Percentiles rank a stretch among this genome's conserved stretches.
These are phyloP conservation scores for Sequoiadendron giganteum DNA, from an alignment of 75 land plant genomes.

Conservation along the genomic window DNA sequence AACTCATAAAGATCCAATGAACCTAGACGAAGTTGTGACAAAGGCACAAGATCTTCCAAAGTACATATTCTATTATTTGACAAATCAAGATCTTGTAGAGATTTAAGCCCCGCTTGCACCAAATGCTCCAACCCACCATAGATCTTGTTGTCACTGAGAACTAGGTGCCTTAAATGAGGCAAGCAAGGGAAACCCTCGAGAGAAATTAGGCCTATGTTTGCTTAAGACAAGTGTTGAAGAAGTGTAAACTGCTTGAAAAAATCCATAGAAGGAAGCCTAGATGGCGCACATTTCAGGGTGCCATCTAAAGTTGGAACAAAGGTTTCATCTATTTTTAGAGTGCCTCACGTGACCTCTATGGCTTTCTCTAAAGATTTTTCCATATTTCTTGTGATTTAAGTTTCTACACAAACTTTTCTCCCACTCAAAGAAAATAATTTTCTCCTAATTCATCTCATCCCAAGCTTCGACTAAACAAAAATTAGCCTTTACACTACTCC, in stretches of 20 bases:
- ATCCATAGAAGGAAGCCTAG: slow-evolving; percentile 23
- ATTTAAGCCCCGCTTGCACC: slow-evolving; percentile 36
- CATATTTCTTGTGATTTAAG: slow-evolving; percentile 13
- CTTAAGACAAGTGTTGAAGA: slow-evolving; percentile 32
- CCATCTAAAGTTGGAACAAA: slow-evolving; percentile 36
- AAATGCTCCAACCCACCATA: slow-evolving; percentile 41
- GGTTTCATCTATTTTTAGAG: slow-evolving; percentile 12
- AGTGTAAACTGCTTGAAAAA: slow-evolving; percentile 31
- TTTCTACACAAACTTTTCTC: background rate
- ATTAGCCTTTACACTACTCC: background rate
- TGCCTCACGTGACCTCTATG: slow-evolving; percentile 31
- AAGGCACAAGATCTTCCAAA: slow-evolving; percentile 37
- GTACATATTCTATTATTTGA: slow-evolving; percentile 40
- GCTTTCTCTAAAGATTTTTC: slow-evolving; percentile 46
- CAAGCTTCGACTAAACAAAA: background rate
- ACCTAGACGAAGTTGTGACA: slow-evolving; percentile 26
- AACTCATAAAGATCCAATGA: slow-evolving; percentile 47
- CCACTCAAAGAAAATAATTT: background rate
- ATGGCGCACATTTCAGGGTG: slow-evolving; percentile 35
- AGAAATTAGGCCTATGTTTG: slow-evolving; percentile 35
- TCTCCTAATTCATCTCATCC: background rate
- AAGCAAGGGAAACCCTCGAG: slow-evolving; percentile 40
- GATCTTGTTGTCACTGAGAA: slow-evolving; percentile 45
- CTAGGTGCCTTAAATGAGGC: slow-evolving; percentile 32
- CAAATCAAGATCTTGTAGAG: slow-evolving; percentile 37